Conservation (phyloP, 2,329 filamentous ascomycete genomes). For the Colletotrichum sp. region DNA sequence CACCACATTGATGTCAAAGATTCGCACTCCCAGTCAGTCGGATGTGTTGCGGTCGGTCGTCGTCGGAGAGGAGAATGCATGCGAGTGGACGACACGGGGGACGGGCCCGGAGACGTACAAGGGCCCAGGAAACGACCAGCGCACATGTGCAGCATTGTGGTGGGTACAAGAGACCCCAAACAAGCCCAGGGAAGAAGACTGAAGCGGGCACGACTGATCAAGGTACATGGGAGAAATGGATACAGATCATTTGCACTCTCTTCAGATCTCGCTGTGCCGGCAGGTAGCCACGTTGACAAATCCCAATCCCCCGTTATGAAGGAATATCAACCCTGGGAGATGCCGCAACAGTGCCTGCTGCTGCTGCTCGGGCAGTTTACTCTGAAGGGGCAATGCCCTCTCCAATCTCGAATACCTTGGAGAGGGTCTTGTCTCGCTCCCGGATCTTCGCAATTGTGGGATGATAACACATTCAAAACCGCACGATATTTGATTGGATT, state of each 20-base stretch:
- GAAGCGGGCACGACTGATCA: neutral
- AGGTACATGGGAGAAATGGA: neutral
- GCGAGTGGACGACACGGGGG: neutral
- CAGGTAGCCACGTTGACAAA: neutral
- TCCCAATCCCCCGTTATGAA: neutral
- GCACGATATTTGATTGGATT: constrained; percentile 1
- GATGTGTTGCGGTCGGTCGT: neutral
- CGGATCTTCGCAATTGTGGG: neutral
- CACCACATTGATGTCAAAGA: neutral
- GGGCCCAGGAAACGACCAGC: neutral
- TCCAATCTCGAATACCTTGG: neutral
- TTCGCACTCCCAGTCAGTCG: neutral
- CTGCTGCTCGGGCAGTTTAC: neutral
- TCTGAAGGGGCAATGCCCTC: neutral
- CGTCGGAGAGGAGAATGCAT: neutral
- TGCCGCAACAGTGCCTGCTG: neutral
- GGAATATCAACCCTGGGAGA: neutral
- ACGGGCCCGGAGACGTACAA: neutral
- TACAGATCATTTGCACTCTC: neutral
- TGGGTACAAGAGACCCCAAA: neutral
- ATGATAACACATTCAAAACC: neutral
- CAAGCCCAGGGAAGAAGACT: neutral
- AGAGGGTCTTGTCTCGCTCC: neutral
- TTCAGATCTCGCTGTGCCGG: neutral
- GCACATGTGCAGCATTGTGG: neutral